Evolutionary conservation across 73 alveolate species (phyloP), one percentile per base, ranked within the genome.

Genomic region (Uronychia binucleata): DNA sequence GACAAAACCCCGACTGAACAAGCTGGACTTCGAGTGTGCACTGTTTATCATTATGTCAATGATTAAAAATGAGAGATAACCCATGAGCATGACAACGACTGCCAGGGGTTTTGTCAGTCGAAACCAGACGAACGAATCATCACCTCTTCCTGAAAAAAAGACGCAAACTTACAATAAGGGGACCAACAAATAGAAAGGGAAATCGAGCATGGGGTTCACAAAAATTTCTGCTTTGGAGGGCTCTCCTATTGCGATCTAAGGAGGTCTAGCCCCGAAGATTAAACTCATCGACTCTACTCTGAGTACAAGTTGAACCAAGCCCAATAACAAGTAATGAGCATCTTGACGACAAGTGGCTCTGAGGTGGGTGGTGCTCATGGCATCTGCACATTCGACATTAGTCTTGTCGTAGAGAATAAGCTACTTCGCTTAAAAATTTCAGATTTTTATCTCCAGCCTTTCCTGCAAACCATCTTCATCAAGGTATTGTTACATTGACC

Each of bases 391-490:
- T 75, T 75, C 27, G 81, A 75, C 57, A 75, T 32, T 28, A 75
- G 30, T 1, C 58, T 75, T 5, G 81, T 75, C 5, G 32, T 75
- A 26, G 81, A 75, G 58, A 75, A 75, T 27, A 75, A 75, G 27
- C n/a, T 75, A 5, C 58, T 75, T 5, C 25, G 81, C 19, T 27
- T 75, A 1, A 26, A 30, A 75, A 30, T 75, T 26, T 75, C 81
- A 28, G 81, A 75, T 30, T 75, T 75, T 32, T 75, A 26, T 27
- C 81, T 75, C 30, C 28, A 26, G 58, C 81, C 81, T 28, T 26
- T 32, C 28, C 28, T 75, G 8, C 81, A 75, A 27, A 75, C 81
- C n/a, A 75, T 75, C 11, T 75, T 75, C n/a, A 46, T 46, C 19
- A 46, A 46, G 67, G 67, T 46, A 46, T 11, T 11, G 67, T 5